Percentiles rank a stretch among this genome's conserved stretches.
phyloP scores from a whole-genome alignment of 345 rosid species.

The Dimocarpus longan region DNA sequence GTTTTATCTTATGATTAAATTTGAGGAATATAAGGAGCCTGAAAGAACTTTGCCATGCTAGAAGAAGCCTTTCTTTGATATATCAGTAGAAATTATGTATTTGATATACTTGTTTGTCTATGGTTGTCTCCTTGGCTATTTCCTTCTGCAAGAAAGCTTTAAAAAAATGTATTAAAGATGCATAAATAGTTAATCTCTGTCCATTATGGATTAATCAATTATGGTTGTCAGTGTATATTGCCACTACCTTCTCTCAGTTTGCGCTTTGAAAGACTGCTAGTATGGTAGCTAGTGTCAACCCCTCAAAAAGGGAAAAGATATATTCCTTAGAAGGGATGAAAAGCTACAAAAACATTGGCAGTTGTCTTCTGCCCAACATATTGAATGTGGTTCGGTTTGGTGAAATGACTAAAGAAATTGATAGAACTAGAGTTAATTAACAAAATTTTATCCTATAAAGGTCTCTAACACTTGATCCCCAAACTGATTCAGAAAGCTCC shows the following conservation, averaged over 20 bases:
- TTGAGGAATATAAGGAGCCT: not conserved
- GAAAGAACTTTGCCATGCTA: not conserved
- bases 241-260: not conserved
- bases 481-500: not conserved
- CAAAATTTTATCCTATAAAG: not conserved
- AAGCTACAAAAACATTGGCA: not conserved
- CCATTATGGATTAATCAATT: not conserved
- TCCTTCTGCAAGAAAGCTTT: not conserved
- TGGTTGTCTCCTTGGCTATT: not conserved
- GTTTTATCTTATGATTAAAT: not conserved
- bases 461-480: not conserved
- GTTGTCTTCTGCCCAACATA: not conserved
- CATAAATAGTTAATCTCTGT: not conserved
- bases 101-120: not conserved
- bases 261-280: not conserved
- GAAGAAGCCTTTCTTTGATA: conserved; percentile 6
- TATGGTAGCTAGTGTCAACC: not conserved
- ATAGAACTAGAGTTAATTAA: not conserved
- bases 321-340: not conserved
- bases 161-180: not conserved
- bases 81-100: not conserved
- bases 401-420: not conserved
- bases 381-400: not conserved
- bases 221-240: not conserved
- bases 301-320: not conserved